These are phyloP conservation scores for Zea luxurians DNA, from an alignment of 176 grass and related monocot species.

Conservation along the genomic window DNA sequence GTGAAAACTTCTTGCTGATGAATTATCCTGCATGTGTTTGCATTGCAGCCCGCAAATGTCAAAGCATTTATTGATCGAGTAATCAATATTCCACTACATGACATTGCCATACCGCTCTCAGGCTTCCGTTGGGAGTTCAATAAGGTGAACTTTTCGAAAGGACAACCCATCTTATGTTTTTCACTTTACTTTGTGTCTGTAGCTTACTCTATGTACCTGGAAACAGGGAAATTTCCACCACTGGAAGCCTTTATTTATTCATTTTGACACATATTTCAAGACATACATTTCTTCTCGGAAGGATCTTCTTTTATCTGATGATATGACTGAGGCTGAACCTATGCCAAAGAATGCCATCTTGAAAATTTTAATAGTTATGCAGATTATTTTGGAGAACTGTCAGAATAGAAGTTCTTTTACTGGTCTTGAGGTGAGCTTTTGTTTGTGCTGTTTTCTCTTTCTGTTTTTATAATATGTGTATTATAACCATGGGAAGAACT, in stretches of 20 bases:
- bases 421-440: conserved; percentile 81
- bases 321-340: conserved; percentile 66
- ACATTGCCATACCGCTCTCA: conserved; percentile 96
- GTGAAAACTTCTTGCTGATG: conserved; percentile 32
- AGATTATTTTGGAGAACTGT: conserved; percentile 95
- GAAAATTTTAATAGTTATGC: conserved; percentile 95
- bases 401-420: conserved; percentile 81
- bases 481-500: not conserved
- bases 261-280: conserved; percentile 97
- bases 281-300: conserved; percentile 83
- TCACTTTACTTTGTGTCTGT: conserved; percentile 10
- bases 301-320: conserved; percentile 89
- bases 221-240: conserved; percentile 96
- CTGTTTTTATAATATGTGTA: conserved; percentile 20
- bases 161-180: conserved; percentile 1
- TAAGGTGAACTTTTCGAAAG: conserved; percentile 60
- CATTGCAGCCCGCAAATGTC: conserved; percentile 93
- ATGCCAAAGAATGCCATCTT: conserved; percentile 85
- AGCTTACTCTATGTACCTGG: conserved; percentile 32
- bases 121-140: conserved; percentile 92
- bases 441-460: not conserved
- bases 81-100: conserved; percentile 91
- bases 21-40: conserved; percentile 42
- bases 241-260: conserved; percentile 94
- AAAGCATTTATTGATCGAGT: conserved; percentile 98